Conservation (phyloP, 805 yeast species). For the Naumovozyma castellii region DNA sequence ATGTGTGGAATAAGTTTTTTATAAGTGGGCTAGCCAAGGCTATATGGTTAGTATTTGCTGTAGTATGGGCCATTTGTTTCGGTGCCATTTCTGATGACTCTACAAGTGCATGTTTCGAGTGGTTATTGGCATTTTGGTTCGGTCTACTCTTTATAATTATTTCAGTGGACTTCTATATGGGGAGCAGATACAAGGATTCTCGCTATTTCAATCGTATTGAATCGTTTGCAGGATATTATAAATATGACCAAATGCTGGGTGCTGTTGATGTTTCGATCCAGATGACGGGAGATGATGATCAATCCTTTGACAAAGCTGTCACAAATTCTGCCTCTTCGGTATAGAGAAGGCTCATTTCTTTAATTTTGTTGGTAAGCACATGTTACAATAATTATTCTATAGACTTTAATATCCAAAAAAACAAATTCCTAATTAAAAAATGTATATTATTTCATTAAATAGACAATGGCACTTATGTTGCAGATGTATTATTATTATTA, state of each 20-base stretch:
- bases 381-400: neutral
- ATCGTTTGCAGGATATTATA: conserved; percentile 22
- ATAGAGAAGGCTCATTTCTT: no score
- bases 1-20: conserved; percentile 36
- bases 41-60: conserved; percentile 58
- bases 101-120: conserved; percentile 62
- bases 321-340: conserved; percentile 3
- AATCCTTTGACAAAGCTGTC: neutral
- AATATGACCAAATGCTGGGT: conserved; percentile 13
- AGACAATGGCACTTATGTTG: no score
- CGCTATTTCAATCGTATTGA: conserved; percentile 24
- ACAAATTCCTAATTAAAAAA: no score
- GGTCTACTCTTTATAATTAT: conserved; percentile 58
- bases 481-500: no score
- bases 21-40: conserved; percentile 45
- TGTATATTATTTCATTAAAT: no score
- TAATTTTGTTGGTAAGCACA: neutral
- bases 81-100: conserved; percentile 40
- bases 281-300: neutral
- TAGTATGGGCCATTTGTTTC: conserved; percentile 60
- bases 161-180: conserved; percentile 61
- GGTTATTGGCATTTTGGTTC: conserved; percentile 82
- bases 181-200: conserved; percentile 34
- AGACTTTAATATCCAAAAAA: no score
- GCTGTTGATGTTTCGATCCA: neutral